phyloP scores from a whole-genome alignment of 208 protist species.

The Leptomonas seymouri region DNA sequence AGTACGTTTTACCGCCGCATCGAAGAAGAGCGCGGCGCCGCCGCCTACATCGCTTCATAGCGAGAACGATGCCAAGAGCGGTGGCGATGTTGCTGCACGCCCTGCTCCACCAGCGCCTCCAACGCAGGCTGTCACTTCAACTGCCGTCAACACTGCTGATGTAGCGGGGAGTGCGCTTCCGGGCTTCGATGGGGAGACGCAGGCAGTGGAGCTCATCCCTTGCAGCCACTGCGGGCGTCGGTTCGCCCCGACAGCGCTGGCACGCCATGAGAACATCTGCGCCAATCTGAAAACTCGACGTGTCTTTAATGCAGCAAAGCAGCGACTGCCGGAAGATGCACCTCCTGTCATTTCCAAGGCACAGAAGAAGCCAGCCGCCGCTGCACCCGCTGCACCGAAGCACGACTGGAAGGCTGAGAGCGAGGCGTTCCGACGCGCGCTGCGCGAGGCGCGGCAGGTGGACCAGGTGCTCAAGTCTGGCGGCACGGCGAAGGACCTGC shows the following conservation, averaged over 20 bases:
- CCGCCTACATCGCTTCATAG: too few relatives aligned
- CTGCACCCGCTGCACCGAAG: constrained; percentile 32
- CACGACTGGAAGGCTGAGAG: constrained; percentile 88
- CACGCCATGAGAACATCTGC: constrained; percentile 79
- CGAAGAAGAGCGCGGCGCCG: too few relatives aligned
- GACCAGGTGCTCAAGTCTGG: constrained; percentile 79
- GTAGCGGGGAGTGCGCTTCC: neutral
- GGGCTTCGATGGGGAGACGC: neutral
- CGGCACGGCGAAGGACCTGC: constrained; percentile 71
- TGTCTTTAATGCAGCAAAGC: constrained; percentile 81
- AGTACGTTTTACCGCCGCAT: constrained; percentile 1
- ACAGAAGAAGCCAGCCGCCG: constrained; percentile 1
- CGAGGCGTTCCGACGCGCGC: constrained; percentile 71
- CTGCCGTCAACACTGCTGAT: too few relatives aligned
- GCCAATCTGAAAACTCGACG: constrained; percentile 47
- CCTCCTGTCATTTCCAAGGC: neutral
- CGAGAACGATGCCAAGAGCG: neutral
- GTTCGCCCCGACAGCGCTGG: constrained; percentile 73
- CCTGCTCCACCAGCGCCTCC: neutral
- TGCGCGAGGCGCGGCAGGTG: constrained; percentile 81
- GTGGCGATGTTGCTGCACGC: neutral
- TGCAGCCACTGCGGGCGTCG: constrained; percentile 79
- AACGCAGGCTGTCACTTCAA: neutral
- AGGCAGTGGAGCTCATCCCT: constrained; percentile 33
- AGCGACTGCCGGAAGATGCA: constrained; percentile 45